Evolutionary conservation across 163 green algal species (phyloP), one percentile per base, ranked within the genome.

Genomic region (Volvox carteri): DNA sequence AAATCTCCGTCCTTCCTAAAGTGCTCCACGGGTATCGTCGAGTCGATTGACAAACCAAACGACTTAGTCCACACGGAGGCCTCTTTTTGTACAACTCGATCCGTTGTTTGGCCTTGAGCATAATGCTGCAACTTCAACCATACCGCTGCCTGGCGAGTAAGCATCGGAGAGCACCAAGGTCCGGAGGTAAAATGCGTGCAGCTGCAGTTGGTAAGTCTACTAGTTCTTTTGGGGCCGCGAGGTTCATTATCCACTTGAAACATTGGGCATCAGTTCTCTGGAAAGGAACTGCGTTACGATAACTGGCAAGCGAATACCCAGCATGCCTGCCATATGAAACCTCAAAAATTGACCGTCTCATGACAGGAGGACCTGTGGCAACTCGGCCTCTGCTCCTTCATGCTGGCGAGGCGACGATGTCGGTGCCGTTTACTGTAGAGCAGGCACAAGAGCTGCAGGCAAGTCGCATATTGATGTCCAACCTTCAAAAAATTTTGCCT

Each of bases 391-490:
- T 96, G 54, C 70, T 90, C 5, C 90, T 97, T 65, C 93, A 96
- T 77, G 73, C 95, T 18, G 92, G 86, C 1, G 90, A 96, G 30
- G 95, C 95, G 1, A 95, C 92, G 18, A 56, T 97, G 2, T 58
- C 60, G 14, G 85, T 97, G 23, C 95, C 93, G 3, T 91, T 96
- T 41, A 70, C 23, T 0, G 37, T n/a, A 0, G 90, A 90, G 0
- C 56, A 95, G 50, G 94, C 86, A 1, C 23, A 90, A 37, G 52
- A 92, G 41, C 78, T 80, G 8, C 23, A 58, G 73, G 44, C 46
- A 23, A n/a, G 73, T 12, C 21, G 0, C 25, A 35, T 18, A 41
- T 52, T 60, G n/a, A n/a, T n/a, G n/a, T n/a, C n/a, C n/a, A n/a
- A n/a, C n/a, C n/a, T n/a, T n/a, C n/a, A n/a, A n/a, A n/a, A n/a